phyloP scores from a whole-genome alignment of 139 green algal genomes.

The Chlorella sp. region DNA sequence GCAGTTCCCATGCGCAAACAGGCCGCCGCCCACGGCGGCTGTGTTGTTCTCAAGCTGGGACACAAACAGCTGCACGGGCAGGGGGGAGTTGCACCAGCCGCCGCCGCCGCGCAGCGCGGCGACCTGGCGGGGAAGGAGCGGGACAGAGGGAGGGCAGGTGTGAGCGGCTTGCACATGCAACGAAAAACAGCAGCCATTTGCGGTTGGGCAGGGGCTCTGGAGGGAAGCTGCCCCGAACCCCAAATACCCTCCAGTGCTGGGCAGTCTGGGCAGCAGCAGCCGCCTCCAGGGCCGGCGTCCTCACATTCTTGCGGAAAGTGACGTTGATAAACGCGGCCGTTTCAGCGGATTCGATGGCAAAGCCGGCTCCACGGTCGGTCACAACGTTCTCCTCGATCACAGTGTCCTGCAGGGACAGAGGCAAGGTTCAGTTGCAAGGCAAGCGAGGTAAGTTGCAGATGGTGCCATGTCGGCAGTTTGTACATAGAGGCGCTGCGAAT shows the following conservation, averaged over 20 bases:
- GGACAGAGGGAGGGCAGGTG: too few relatives aligned
- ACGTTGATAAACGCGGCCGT: slow-evolving; percentile 11
- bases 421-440: too few relatives aligned
- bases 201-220: too few relatives aligned
- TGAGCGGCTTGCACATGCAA: neutral
- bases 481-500: too few relatives aligned
- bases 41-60: slow-evolving; percentile 20
- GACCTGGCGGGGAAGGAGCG: neutral
- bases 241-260: too few relatives aligned
- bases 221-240: too few relatives aligned
- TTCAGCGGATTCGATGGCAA: slow-evolving; percentile 33
- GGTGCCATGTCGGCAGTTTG: too few relatives aligned
- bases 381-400: slow-evolving; percentile 15
- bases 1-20: slow-evolving; percentile 27
- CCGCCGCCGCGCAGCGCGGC: neutral
- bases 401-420: neutral
- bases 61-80: neutral
- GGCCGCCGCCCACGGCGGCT: slow-evolving; percentile 12
- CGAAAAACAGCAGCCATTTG: too few relatives aligned
- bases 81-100: slow-evolving; percentile 17
- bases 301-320: slow-evolving; percentile 22
- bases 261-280: too few relatives aligned
- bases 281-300: too few relatives aligned
- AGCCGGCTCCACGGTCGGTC: slow-evolving; percentile 13
- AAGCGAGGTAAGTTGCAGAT: too few relatives aligned